These are phyloP conservation scores for Parathielavia appendiculata DNA, from an alignment of 495 filamentous ascomycete species.

Conservation along the genomic window DNA sequence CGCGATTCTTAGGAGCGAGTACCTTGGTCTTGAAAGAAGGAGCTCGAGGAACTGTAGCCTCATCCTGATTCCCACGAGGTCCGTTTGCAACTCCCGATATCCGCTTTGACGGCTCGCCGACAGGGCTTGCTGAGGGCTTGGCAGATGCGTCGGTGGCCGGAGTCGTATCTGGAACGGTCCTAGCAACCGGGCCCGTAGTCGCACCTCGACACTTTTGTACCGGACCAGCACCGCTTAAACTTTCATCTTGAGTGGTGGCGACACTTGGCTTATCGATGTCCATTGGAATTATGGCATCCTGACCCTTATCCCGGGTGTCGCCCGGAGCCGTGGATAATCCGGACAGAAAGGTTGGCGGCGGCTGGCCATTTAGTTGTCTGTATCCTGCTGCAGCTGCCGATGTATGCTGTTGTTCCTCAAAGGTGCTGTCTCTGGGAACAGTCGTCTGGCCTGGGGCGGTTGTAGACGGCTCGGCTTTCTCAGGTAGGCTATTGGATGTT, in stretches of 20 bases:
- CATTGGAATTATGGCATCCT: slow-evolving; percentile 8
- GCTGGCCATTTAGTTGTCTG: not conserved
- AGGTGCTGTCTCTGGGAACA: not conserved
- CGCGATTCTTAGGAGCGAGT: slow-evolving; percentile 53
- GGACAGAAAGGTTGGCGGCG: not conserved
- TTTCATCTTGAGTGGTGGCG: not conserved
- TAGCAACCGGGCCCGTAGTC: not conserved
- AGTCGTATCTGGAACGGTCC: not conserved
- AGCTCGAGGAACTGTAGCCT: slow-evolving; percentile 20
- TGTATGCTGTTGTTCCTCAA: not conserved
- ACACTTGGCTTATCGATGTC: slow-evolving; percentile 15
- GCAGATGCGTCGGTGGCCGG: not conserved
- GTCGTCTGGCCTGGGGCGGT: not conserved
- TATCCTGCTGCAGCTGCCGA: not conserved
- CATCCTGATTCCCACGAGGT: not conserved
- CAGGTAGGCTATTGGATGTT: not conserved
- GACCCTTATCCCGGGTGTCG: not conserved
- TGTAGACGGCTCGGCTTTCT: not conserved
- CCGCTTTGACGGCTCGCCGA: not conserved
- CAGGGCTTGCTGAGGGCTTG: not conserved
- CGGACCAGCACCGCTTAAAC: not conserved
- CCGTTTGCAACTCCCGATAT: not conserved
- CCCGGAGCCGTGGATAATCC: not conserved
- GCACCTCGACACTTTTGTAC: not conserved
- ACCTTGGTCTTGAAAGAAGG: slow-evolving; percentile 45